phyloP scores from a whole-genome alignment of 2,329 filamentous ascomycete species.

The Nothopassalora personata region DNA sequence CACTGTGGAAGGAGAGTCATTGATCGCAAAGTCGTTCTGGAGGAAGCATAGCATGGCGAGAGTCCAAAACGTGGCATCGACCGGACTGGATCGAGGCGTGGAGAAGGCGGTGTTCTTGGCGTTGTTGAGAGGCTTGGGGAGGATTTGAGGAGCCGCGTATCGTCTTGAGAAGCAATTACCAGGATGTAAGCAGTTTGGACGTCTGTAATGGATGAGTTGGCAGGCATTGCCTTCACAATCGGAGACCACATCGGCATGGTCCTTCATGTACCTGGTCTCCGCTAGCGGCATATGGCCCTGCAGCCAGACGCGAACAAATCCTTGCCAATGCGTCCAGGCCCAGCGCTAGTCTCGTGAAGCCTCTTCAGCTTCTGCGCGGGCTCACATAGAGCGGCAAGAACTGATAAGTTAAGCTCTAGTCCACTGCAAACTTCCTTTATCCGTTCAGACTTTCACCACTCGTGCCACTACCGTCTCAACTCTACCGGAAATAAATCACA shows the following conservation, averaged over 20 bases:
- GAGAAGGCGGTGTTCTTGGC: not conserved
- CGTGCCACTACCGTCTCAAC: not conserved
- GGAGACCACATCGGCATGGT: too few relatives aligned
- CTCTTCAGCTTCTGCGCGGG: not conserved
- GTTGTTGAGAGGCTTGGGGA: not conserved
- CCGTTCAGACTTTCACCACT: not conserved
- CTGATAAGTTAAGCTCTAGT: not conserved
- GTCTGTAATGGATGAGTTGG: too few relatives aligned
- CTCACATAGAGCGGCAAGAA: not conserved
- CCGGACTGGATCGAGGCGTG: not conserved
- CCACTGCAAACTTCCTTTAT: not conserved
- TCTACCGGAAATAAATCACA: not conserved
- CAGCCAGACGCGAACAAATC: not conserved
- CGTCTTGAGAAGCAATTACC: too few relatives aligned
- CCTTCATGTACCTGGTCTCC: too few relatives aligned
- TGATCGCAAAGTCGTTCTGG: not conserved
- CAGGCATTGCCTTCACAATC: too few relatives aligned
- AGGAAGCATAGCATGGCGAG: not conserved
- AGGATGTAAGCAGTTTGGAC: too few relatives aligned
- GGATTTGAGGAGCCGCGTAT: not conserved
- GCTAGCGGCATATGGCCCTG: not conserved
- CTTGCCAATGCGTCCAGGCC: not conserved
- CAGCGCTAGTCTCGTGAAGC: too few relatives aligned
- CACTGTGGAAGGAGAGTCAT: not conserved
- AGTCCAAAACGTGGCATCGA: not conserved